Evolutionary conservation across 345 rosid species (phyloP).

Genomic region (Gossypium australe): DNA sequence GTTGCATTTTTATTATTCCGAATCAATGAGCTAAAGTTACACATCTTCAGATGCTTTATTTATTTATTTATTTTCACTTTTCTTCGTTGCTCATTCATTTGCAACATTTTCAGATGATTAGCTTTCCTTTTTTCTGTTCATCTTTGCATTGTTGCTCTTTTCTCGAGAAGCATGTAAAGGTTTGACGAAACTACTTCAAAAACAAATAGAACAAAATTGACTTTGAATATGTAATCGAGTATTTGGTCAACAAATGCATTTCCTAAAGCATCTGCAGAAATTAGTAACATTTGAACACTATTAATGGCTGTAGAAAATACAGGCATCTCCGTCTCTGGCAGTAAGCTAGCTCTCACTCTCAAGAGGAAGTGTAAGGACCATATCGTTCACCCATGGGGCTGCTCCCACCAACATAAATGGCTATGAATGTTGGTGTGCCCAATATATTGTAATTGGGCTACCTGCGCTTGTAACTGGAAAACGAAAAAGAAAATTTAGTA

Average conservation of each 20-base stretch:
- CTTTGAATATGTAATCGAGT: background rate
- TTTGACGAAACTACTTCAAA: background rate
- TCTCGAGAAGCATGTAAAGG: background rate
- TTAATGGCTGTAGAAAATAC: background rate
- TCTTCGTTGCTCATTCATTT: background rate
- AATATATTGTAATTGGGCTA: slow-evolving; percentile 10
- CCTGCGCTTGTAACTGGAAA: slow-evolving; percentile 40
- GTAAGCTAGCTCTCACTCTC: background rate
- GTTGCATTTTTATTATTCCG: background rate
- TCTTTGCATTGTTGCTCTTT: background rate
- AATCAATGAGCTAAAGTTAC: background rate
- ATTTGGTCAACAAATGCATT: background rate
- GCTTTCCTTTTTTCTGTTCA: background rate
- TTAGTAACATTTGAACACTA: background rate
- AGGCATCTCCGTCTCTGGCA: background rate
- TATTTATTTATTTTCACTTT: background rate
- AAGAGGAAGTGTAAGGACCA: background rate
- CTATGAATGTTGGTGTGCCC: background rate
- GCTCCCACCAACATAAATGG: background rate
- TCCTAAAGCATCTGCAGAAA: background rate
- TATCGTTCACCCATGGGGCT: background rate
- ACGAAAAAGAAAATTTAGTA: background rate
- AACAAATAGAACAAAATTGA: background rate
- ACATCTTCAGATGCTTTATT: background rate
- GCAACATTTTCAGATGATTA: background rate